These are phyloP conservation scores for Pisolithus sp. DNA, from an alignment of 768 basidiomycete species.

Conservation along the genomic window DNA sequence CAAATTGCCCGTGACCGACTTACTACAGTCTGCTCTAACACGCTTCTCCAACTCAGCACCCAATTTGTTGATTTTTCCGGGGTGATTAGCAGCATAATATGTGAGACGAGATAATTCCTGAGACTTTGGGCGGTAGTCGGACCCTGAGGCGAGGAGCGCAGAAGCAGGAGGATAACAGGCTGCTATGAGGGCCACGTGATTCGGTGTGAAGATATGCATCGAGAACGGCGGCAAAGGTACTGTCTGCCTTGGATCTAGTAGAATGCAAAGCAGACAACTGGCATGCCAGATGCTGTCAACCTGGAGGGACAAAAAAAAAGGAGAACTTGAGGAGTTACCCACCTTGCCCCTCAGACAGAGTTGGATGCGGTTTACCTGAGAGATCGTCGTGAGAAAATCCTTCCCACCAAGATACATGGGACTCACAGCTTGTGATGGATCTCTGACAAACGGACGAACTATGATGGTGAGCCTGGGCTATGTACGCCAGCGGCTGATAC, in stretches of 20 bases:
- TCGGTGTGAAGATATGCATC: conserved; percentile 77
- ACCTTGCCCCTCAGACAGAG: too few species aligned
- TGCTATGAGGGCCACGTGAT: conserved; percentile 77
- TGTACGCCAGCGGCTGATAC: too few species aligned
- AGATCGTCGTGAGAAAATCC: neutral
- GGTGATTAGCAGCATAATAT: conserved; percentile 81
- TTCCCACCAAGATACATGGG: neutral
- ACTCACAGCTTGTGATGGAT: too few species aligned
- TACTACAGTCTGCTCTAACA: conserved; percentile 54
- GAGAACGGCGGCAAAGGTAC: neutral
- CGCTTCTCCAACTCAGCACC: conserved; percentile 74
- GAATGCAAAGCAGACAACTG: neutral
- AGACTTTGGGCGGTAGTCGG: conserved; percentile 73
- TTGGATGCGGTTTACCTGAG: neutral
- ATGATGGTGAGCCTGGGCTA: too few species aligned
- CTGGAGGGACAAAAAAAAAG: too few species aligned
- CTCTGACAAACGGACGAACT: too few species aligned
- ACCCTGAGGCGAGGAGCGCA: conserved; percentile 64
- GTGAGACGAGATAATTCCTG: conserved; percentile 82
- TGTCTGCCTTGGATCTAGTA: neutral
- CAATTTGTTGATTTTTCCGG: conserved; percentile 74
- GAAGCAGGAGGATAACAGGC: conserved; percentile 84
- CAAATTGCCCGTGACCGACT: conserved; percentile 63
- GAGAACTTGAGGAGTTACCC: too few species aligned
- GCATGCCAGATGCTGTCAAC: too few species aligned